Percentiles rank a stretch among this genome's conserved stretches.
Conservation (phyloP, 2,329 filamentous ascomycete species). For the Fusarium floridanum region DNA sequence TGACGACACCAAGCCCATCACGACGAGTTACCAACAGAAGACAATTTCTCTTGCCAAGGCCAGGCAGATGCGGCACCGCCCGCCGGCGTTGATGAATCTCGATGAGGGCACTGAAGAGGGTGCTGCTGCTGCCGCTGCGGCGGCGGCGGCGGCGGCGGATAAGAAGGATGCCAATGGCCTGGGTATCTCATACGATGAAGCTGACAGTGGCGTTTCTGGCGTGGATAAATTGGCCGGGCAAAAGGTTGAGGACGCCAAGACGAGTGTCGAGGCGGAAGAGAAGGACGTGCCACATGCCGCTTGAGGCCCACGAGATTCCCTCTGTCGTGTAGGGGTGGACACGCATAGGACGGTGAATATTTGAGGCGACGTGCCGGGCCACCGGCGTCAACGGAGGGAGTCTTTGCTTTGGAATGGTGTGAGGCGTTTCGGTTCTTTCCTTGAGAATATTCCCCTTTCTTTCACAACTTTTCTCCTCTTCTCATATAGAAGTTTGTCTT, state of each 20-base stretch:
- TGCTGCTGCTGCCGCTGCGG: background rate
- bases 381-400: background rate
- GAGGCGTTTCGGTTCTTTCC: slow-evolving; percentile 31
- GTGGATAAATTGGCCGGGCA: slow-evolving; percentile 55
- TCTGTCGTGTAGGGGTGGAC: background rate
- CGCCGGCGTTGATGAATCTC: slow-evolving; percentile 86
- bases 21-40: slow-evolving; percentile 95
- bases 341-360: background rate
- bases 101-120: slow-evolving; percentile 58
- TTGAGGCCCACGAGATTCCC: slow-evolving; percentile 21
- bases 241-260: slow-evolving; percentile 51
- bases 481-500: slow-evolving; percentile 40
- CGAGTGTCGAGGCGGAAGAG: slow-evolving; percentile 46
- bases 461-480: slow-evolving; percentile 21
- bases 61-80: slow-evolving; percentile 86
- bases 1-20: slow-evolving; percentile 82
- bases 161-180: slow-evolving; percentile 52
- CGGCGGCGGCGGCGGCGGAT: slow-evolving; percentile 33
- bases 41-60: slow-evolving; percentile 95
- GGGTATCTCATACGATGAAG: slow-evolving; percentile 58
- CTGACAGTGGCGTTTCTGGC: slow-evolving; percentile 59
- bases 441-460: slow-evolving; percentile 23
- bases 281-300: slow-evolving; percentile 44
- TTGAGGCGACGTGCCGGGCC: background rate
- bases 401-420: slow-evolving; percentile 17